Conservation (phyloP, 2,329 filamentous ascomycete species). For the Xylariaceae sp. region DNA sequence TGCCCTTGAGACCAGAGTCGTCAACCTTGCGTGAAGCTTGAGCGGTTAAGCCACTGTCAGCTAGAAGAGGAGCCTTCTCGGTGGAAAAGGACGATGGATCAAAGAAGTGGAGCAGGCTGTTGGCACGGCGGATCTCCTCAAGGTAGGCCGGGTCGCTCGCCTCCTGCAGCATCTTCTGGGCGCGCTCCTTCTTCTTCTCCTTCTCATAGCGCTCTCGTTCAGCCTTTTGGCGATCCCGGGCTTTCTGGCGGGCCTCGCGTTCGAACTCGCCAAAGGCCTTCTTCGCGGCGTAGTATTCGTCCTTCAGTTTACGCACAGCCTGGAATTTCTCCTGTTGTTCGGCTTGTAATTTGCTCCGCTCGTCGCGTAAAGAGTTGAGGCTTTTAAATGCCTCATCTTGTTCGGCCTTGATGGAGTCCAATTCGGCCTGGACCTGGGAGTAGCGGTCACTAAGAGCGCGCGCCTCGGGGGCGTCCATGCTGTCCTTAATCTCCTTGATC, state of each 20-base stretch:
- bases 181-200: constrained; percentile 70
- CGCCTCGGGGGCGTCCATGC: constrained; percentile 84
- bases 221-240: constrained; percentile 71
- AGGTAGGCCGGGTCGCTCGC: constrained; percentile 83
- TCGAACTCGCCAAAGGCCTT: constrained; percentile 83
- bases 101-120: constrained; percentile 85
- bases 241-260: constrained; percentile 71
- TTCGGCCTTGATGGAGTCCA: constrained; percentile 86
- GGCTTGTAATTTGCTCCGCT: constrained; percentile 75
- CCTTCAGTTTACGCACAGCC: constrained; percentile 81
- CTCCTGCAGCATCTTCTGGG: constrained; percentile 72
- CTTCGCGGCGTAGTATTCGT: constrained; percentile 76
- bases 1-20: constrained; percentile 78
- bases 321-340: constrained; percentile 84
- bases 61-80: constrained; percentile 63
- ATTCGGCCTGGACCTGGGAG: constrained; percentile 76
- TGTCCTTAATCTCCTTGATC: constrained; percentile 84
- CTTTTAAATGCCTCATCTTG: constrained; percentile 89
- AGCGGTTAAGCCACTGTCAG: constrained; percentile 70
- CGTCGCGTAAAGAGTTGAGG: constrained; percentile 76
- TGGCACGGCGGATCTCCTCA: constrained; percentile 86
- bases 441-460: constrained; percentile 86
- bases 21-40: constrained; percentile 80
- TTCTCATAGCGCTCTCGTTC: constrained; percentile 72
- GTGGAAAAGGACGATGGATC: constrained; percentile 65